Evolutionary conservation across 768 basidiomycete species (phyloP), one percentile per base, ranked within the genome.

Genomic region (Lentinula aciculospora): DNA sequence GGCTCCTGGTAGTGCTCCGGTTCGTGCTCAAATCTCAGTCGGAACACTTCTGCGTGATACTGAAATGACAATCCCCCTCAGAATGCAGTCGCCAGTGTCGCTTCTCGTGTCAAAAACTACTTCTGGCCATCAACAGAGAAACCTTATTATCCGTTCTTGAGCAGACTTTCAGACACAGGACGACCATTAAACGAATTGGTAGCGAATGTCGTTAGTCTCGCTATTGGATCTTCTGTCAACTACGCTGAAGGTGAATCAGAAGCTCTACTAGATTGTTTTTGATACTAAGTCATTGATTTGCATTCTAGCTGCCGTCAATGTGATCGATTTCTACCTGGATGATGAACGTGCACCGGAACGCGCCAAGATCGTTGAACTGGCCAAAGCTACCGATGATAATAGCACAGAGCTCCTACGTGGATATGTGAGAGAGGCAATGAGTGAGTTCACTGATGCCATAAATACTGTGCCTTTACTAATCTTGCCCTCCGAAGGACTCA

Each of bases 301-400:
- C 1, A 19, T 47, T 28, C 1, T 46, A 75, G 77, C 75, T 7
- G 73, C 73, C n/a, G 72, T 76, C 5, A 71, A 80, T 40, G 73
- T 82, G 19, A 66, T 84, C 47, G 76, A 83, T 61, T 82, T 83
- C 68, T 83, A 81, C 66, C 65, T 84, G 25, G 74, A 76, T 39
- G 75, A 76, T 37, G 65, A 63, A 21, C 72, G 70, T 15, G 70
- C 68, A 7, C 66, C 66, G 47, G 77, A 82, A 59, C 66, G 71
- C 10, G 69, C 64, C 0, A 71, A 75, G 19, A 75, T 82, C 29
- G 40, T 74, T 25, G 60, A 68, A 45, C 68, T 81, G 0, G 66
- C 71, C 4, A 62, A 69, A 28, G 65, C 65, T 32, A 66, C 65
- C 5, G 74, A 75, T 58, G 47, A 62, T 3, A 60, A 68, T 29